Evolutionary conservation across 2,329 filamentous ascomycete species (phyloP), one percentile per base, ranked within the genome.

Genomic region (Chrysoporthe deuterocubensis): DNA sequence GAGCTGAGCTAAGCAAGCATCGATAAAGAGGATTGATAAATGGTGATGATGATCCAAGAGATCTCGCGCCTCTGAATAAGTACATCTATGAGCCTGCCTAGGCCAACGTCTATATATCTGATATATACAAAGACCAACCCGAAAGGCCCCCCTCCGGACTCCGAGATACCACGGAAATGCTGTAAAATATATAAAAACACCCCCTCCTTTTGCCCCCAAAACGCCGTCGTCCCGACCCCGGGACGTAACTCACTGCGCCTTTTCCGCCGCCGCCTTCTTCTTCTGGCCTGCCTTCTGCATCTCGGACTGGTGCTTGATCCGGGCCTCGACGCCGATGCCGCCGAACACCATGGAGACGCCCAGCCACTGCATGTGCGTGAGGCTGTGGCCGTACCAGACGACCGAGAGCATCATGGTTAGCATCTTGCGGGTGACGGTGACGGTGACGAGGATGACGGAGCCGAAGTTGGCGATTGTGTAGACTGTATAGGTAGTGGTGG

Each of bases 381-480:
- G 85, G 71, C 87, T 88, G 79, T 99, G 96, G 40, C 96, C 96
- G 78, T 98, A 99, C 81, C 93, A 94, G 69, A 98, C 84, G 40
- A 99, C 96, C 65, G 93, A 97, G 63, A 98, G 85, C 69, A 98
- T 93, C 96, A 99, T 99, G 72, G 95, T 98, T 78, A 98, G 87
- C 96, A 99, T 99, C 83, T 99, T 99, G 76, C 96, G 87, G 58
- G 96, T 99, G 58, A 99, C 96, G 1, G 94, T 99, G 2, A 99
- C 94, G 4, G 96, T 98, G 56, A 98, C 95, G 62, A 99, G 88
- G 63, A 98, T 86, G 61, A 99, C 87, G 11, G 92, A 96, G 11
- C 92, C 96, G 81, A 98, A 99, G 16, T 92, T 93, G 16, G 94
- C 91, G 6, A 99, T 87, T 0, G 96, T 98, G 81, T 97, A 94